These are phyloP conservation scores for Penstemon barbatus DNA, from an alignment of 257 asterid species.

Conservation along the genomic window DNA sequence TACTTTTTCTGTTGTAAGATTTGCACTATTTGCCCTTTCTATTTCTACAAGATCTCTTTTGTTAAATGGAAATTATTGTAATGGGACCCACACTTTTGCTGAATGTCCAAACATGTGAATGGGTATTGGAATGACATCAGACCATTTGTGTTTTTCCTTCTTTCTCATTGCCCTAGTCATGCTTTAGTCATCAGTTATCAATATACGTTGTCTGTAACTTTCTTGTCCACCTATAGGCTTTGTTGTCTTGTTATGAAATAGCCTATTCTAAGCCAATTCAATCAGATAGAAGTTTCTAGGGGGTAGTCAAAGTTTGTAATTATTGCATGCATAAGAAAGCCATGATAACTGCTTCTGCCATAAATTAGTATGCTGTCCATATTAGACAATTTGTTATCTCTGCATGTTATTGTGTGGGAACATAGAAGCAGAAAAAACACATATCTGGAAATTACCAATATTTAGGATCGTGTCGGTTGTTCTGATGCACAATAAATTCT, in stretches of 20 bases:
- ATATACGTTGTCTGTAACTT: background rate
- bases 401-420: too few relatives aligned
- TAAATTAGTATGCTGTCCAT: too few relatives aligned
- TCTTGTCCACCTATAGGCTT: background rate
- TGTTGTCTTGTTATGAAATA: too few relatives aligned
- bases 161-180: background rate
- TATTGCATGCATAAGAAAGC: slow-evolving; percentile 8
- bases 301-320: background rate
- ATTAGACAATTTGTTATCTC: too few relatives aligned
- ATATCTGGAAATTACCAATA: slow-evolving; percentile 1
- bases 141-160: background rate
- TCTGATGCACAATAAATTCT: slow-evolving; percentile 1
- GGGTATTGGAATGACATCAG: too few relatives aligned
- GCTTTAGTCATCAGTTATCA: background rate
- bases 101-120: slow-evolving; percentile 3
- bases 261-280: background rate
- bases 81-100: slow-evolving; percentile 22
- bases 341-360: background rate
- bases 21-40: slow-evolving; percentile 20
- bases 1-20: background rate
- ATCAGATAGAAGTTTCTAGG: slow-evolving; percentile 1
- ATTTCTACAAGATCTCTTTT: background rate
- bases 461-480: slow-evolving; percentile 2
- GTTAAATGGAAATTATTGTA: slow-evolving; percentile 15
- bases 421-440: slow-evolving; percentile 18